Conservation (phyloP, 2,329 filamentous ascomycete species). For the Pleurostoma richardsiae region DNA sequence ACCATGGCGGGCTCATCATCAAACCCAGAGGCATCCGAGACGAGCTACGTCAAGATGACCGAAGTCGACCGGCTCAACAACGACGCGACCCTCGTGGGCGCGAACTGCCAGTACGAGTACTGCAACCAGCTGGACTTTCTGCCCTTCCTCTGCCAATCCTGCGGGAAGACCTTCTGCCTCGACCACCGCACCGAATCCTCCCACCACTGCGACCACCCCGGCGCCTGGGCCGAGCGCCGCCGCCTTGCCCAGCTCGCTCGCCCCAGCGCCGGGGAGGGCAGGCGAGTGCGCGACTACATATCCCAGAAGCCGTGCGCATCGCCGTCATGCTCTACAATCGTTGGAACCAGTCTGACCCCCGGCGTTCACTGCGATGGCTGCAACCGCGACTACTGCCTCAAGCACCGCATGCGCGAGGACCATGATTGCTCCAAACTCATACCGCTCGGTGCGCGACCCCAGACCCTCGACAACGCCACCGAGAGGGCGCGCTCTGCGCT, state of each 20-base stretch:
- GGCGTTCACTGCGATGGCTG: constrained; percentile 69
- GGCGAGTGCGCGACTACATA: constrained; percentile 47
- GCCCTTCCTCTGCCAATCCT: constrained; percentile 90
- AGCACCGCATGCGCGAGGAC: constrained; percentile 71
- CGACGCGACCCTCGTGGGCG: constrained; percentile 81
- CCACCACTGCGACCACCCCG: constrained; percentile 62
- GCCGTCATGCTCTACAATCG: constrained; percentile 61
- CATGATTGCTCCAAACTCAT: constrained; percentile 78
- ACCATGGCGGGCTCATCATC: constrained; percentile 50
- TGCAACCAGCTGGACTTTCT: constrained; percentile 96
- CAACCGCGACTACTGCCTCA: constrained; percentile 71
- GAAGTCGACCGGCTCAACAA: constrained; percentile 36
- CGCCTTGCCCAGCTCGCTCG: constrained; percentile 49
- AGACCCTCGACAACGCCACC: constrained; percentile 39
- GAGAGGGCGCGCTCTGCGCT: constrained; percentile 72
- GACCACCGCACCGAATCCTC: constrained; percentile 85
- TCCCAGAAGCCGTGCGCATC: constrained; percentile 64
- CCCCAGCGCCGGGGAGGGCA: constrained; percentile 49
- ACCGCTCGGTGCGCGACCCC: constrained; percentile 45
- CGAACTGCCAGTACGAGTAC: constrained; percentile 85
- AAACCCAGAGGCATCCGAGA: constrained; percentile 29
- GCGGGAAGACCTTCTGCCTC: constrained; percentile 78
- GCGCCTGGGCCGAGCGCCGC: constrained; percentile 57
- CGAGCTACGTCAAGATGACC: constrained; percentile 68
- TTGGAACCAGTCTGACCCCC: constrained; percentile 63